Base-by-base conservation (phyloP, 78 protist species). In the Polysphondylium violaceum region DNA sequence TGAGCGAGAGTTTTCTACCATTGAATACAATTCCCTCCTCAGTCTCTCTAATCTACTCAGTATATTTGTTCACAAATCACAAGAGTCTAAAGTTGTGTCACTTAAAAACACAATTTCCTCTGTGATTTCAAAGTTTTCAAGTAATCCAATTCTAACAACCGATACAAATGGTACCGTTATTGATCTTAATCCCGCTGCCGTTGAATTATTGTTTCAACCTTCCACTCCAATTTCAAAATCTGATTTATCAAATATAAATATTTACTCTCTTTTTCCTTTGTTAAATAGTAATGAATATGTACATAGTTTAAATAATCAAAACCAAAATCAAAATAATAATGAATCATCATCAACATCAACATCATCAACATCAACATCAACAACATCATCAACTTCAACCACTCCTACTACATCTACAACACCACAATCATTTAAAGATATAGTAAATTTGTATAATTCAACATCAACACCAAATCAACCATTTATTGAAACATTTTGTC, bases 21-120 rank as follows among this genome's bases (percentile, higher is more conserved):
- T 53, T 33, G 87, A 76, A 47, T 74, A 76, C 29, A 76, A 76
- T 47, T 47, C 87, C 2, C 64, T 76, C 27, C 25, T 25, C n/a
- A 64, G 71, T n/a, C 40, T 76, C 25, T 25, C 87, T 14, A 76
- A 55, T 25, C 23, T 76, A 12, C 7, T 63, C 0, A 51, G 63
- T 19, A 56, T 59, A n/a, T 72, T 50, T 40, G 17, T 55, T 3
- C 9, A 25, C 6, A 58, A 29, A 60, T 7, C n/a, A 5, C 51
- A 75, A 59, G 72, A 75, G 8, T 12, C 8, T 59, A 27, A 59
- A 25, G 21, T 50, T 3, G 14, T 29, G 27, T 16, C 38, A 43
- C 25, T 56, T 16, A 56, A 55, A 23, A 72, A 75, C 12, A 25
- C 27, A 4, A 72, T 72, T 7, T 72, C 86, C 16, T 21, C 72